Percentiles rank a stretch among this genome's conserved stretches.
phyloP scores from a whole-genome alignment of 2,329 filamentous ascomycete species.

The Aureobasidium lini region DNA sequence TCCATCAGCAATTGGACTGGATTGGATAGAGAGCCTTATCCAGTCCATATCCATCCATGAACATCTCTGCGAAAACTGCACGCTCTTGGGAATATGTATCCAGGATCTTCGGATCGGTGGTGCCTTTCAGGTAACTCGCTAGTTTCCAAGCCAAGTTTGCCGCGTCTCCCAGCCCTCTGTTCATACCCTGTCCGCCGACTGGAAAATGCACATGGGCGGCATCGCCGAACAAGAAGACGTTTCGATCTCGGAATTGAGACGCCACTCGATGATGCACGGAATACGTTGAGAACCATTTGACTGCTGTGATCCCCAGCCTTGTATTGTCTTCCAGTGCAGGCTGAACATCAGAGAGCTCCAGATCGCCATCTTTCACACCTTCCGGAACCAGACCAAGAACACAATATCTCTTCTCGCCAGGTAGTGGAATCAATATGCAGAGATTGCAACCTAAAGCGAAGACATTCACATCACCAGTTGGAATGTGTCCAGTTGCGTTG shows the following conservation, averaged over 20 bases:
- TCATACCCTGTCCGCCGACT: constrained; percentile 33
- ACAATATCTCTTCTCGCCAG: neutral
- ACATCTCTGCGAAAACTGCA: constrained; percentile 22
- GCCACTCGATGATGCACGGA: constrained; percentile 1
- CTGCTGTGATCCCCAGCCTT: constrained; percentile 7
- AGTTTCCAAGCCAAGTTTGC: constrained; percentile 33
- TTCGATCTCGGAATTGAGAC: neutral
- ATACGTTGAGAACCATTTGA: constrained; percentile 12
- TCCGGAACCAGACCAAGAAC: neutral
- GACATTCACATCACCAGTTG: neutral
- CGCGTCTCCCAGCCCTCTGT: constrained; percentile 30
- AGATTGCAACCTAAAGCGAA: neutral
- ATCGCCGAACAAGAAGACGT: constrained; percentile 28
- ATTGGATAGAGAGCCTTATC: too few species aligned
- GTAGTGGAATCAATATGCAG: constrained; percentile 7
- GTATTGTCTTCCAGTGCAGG: neutral
- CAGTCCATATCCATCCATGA: too few species aligned
- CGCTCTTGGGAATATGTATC: constrained; percentile 25
- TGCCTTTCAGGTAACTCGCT: constrained; percentile 17
- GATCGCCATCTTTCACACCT: neutral
- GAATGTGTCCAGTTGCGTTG: constrained; percentile 12
- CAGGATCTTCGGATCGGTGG: constrained; percentile 19
- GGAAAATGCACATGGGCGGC: constrained; percentile 31
- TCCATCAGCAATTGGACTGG: too few species aligned
- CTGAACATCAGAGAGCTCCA: neutral